Base-by-base conservation (phyloP, 495 filamentous ascomycete species). In the Tuber calosporum region DNA sequence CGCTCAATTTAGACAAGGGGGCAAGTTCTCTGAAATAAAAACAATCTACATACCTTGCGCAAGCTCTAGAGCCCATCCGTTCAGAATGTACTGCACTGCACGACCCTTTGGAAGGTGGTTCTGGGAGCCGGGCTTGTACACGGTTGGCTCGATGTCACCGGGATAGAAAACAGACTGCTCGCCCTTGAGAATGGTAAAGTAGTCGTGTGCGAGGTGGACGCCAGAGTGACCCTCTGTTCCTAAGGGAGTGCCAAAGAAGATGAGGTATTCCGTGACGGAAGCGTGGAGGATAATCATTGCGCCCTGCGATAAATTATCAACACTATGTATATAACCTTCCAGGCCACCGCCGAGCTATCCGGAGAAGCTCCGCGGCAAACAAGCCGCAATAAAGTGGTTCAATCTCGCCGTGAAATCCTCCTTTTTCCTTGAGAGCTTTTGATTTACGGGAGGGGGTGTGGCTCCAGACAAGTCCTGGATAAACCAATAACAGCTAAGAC, bases 271-370 rank as follows among this genome's bases (percentile, higher is more conserved):
- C 17, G 91, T 92, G 79, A 93, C 85, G 74, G 76, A 79, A 75
- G 92, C 90, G 81, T 95, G 92, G 80, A 95, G 90, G 75, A 95
- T 90, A 79, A 92, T 92, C 92, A 95, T 94, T 76, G 88, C 89
- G 71, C 92, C 92, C 53, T 62, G 15, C 0, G 53, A 26, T 62
- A 17, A 34, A 34, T 62, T 34, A 26, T 62, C 13, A 62, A 13
- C 13, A 62, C 53, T 1, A 15, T 30, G n/a, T n/a, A 6, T 26
- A 34, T 34, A 62, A 34, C 53, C 26, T 34, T 62, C 53, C 9
- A 15, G 48, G 11, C 13, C 2, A 30, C n/a, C 11, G 2, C 53
- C 26, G 11, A 62, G 26, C 53, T 53, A n/a, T n/a, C 45, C 1
- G 0, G 22, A n/a, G 45, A 8, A 53, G 45, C 45, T 53, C 6